phyloP scores from a whole-genome alignment of 1,284 basidiomycete species.

The Ceratobasidium sp. region DNA sequence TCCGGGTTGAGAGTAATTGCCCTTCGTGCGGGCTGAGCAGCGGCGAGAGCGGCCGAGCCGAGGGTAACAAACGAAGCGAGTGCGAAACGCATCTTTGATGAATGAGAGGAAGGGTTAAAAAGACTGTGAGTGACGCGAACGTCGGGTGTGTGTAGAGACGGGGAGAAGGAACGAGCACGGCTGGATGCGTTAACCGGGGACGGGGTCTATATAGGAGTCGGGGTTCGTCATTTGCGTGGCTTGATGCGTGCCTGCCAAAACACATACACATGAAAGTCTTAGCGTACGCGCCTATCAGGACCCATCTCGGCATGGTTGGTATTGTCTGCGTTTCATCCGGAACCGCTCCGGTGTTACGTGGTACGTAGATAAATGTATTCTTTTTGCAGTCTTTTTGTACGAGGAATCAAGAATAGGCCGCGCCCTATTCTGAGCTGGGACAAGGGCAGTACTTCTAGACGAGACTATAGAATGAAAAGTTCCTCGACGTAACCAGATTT shows the following conservation, averaged over 20 bases:
- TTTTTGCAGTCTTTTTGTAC: too few relatives aligned
- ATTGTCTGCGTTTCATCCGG: too few relatives aligned
- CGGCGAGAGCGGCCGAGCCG: background rate
- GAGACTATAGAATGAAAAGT: too few relatives aligned
- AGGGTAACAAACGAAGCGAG: conserved; percentile 16
- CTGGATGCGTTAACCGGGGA: too few relatives aligned
- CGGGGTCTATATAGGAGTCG: background rate
- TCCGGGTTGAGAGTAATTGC: background rate
- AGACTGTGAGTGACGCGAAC: background rate
- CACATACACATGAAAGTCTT: background rate
- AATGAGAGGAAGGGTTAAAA: background rate
- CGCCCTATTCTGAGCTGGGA: too few relatives aligned
- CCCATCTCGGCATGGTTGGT: background rate
- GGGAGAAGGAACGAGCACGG: background rate
- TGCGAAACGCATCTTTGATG: conserved; percentile 9
- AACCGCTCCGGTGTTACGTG: too few relatives aligned
- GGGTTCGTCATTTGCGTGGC: background rate
- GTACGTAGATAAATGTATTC: too few relatives aligned
- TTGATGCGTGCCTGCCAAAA: background rate
- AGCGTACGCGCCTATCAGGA: background rate
- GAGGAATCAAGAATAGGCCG: too few relatives aligned
- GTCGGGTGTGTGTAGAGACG: background rate
- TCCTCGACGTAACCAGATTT: too few relatives aligned
- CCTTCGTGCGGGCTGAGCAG: background rate
- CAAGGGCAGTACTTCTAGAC: too few relatives aligned